Evolutionary conservation across 805 yeast species (phyloP), one percentile per base, ranked within the genome.

Genomic region (Suhomyces sp.): DNA sequence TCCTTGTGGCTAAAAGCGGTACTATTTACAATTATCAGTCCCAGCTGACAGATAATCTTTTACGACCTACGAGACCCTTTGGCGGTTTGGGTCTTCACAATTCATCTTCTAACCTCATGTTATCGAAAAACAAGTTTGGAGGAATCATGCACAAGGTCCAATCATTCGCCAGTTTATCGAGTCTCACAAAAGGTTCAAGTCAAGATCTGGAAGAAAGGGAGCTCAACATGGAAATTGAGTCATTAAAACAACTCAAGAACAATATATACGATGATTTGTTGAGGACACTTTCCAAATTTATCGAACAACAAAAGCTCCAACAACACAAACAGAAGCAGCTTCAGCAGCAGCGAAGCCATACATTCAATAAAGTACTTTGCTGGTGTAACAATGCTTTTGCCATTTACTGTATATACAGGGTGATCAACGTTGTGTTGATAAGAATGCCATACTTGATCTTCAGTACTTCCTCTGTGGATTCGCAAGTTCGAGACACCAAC

Each of bases 401-500:
- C 9, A 43, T 70, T n/a, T 81, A 80, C 63, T 80, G 85, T 64
- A 49, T 76, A 46, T 81, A 81, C 61, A 67, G 82, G 48, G 66
- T 80, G 5, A 44, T 77, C 29, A 73, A 70, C 58, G 78, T 78
- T 39, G 55, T 78, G 43, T 35, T 75, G 2, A 49, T 78, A 37
- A 73, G 72, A 50, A 58, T 80, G 13, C 82, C 83, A 12, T 57
- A 60, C 57, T 60, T 60, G 49, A 48, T 53, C 29, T 53, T 51
- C 45, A 47, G 50, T 17, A 47, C 22, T 19, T 31, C 31, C 41
- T 39, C 47, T 39, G 47, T 12, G 24, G 46, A 46, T 7, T 21
- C 20, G n/a, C 56, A 55, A 21, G 43, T 29, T 9, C 15, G 50
- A 20, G 54, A 51, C 10, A 45, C 56, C 44, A 52, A 44, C 24